phyloP scores from a whole-genome alignment of 1,284 basidiomycete genomes.

The Papiliotrema flavescens region DNA sequence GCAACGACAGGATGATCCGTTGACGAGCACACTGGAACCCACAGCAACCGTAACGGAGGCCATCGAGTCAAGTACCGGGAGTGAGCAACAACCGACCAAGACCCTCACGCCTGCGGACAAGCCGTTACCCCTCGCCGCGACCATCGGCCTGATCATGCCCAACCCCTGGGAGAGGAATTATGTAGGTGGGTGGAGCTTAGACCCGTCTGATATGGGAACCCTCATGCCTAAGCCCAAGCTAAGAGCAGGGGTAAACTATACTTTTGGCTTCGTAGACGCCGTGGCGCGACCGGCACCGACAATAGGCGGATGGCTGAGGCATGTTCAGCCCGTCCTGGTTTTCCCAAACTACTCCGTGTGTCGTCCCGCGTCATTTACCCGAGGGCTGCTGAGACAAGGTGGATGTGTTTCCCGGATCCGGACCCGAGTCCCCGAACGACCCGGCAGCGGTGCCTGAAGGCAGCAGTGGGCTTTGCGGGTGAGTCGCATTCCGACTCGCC shows the following conservation, averaged over 20 bases:
- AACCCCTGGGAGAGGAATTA: slow-evolving; percentile 35
- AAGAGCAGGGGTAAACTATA: slow-evolving; percentile 33
- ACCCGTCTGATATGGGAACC: not conserved
- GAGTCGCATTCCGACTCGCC: slow-evolving; percentile 3
- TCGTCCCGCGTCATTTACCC: not conserved
- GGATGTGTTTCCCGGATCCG: slow-evolving; percentile 29
- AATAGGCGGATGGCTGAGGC: slow-evolving; percentile 40
- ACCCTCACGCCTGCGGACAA: slow-evolving; percentile 13
- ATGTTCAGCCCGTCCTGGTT: slow-evolving; percentile 37
- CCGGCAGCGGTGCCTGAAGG: slow-evolving; percentile 17
- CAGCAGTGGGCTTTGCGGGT: slow-evolving; percentile 38
- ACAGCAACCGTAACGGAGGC: not conserved
- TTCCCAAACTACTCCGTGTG: slow-evolving; percentile 38
- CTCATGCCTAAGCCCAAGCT: slow-evolving; percentile 3
- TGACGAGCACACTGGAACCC: not conserved
- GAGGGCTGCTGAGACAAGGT: slow-evolving; percentile 18
- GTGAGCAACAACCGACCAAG: not conserved
- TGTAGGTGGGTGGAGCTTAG: slow-evolving; percentile 22
- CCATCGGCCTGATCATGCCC: slow-evolving; percentile 47
- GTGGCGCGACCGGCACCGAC: slow-evolving; percentile 32
- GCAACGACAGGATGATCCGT: not conserved
- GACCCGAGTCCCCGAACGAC: slow-evolving; percentile 20
- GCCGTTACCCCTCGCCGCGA: slow-evolving; percentile 28
- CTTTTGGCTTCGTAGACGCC: slow-evolving; percentile 45
- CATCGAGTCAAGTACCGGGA: not conserved